Conservation (phyloP, 129 eudicot species). For the Sambucus nigra region DNA sequence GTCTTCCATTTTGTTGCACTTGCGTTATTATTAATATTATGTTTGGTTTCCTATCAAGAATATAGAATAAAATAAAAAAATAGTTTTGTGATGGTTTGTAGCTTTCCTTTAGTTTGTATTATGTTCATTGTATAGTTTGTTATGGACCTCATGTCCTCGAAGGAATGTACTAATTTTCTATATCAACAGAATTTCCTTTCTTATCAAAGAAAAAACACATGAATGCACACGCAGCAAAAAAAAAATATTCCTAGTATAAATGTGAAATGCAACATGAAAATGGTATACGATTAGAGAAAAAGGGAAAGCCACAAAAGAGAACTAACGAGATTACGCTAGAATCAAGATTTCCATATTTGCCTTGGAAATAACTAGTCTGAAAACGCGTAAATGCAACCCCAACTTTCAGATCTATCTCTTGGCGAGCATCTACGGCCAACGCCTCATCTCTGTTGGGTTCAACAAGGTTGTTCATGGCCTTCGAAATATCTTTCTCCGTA, state of each 20-base stretch:
- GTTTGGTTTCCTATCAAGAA: no score
- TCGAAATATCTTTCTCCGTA: conserved; percentile 69
- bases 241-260: not conserved
- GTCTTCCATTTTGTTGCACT: no score
- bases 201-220: no score
- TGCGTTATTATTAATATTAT: no score
- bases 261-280: not conserved
- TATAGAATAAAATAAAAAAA: no score
- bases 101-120: no score
- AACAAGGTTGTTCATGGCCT: conserved; percentile 78
- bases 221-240: conserved; percentile 1
- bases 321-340: conserved; percentile 91
- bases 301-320: conserved; percentile 8
- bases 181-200: no score
- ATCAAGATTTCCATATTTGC: conserved; percentile 96
- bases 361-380: conserved; percentile 86
- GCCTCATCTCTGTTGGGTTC: conserved; percentile 83
- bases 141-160: no score
- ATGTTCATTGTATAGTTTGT: no score
- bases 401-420: conserved; percentile 95
- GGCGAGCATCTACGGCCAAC: conserved; percentile 95
- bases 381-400: conserved; percentile 95
- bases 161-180: no score
- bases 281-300: not conserved
- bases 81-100: no score